Evolutionary conservation across 1,284 basidiomycete genomes (phyloP), one percentile per base, ranked within the genome.

Genomic region (Agroathelia rolfsii): DNA sequence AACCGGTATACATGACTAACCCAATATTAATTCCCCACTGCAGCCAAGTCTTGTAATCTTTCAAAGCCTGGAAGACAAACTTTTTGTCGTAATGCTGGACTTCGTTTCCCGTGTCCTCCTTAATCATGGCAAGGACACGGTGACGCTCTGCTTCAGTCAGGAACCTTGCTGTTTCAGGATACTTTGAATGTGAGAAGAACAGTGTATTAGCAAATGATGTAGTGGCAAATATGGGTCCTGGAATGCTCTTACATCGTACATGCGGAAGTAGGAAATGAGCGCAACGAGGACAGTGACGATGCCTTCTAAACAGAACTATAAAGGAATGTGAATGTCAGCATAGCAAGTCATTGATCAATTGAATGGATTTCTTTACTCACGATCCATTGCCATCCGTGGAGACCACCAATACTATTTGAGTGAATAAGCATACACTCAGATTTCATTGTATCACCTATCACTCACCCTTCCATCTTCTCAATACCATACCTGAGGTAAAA

Each of bases 351-450:
- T 51, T 53, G 6, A 58, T 44, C n/a, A n/a, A n/a, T n/a, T n/a
- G n/a, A 9, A 24, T 8, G n/a, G 22, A 24, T n/a, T 9, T 24
- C 22, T n/a, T 20, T 29, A 47, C 67, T 60, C 41, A 70, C 66
- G 29, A 69, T 68, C 66, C 67, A 69, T 24, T 61, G 56, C 62
- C 61, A 62, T 14, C 57, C 58, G 36, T 51, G 59, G 13, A 61
- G 45, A 23, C 52, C 58, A 23, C 52, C 56, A 16, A 56, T 36
- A 11, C 56, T 58, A 23, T 14, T n/a, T n/a, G n/a, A 18, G 13
- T n/a, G 17, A 9, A 11, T 28, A 2, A 10, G 17, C 27, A 13
- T 24, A 25, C 7, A 24, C 22, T 24, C n/a, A 24, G n/a, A 18
- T 9, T 12, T 17, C 12, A 25, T n/a, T 11, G 6, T 10, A 29